phyloP scores from a whole-genome alignment of 768 basidiomycete genomes.

The Russula sp. region DNA sequence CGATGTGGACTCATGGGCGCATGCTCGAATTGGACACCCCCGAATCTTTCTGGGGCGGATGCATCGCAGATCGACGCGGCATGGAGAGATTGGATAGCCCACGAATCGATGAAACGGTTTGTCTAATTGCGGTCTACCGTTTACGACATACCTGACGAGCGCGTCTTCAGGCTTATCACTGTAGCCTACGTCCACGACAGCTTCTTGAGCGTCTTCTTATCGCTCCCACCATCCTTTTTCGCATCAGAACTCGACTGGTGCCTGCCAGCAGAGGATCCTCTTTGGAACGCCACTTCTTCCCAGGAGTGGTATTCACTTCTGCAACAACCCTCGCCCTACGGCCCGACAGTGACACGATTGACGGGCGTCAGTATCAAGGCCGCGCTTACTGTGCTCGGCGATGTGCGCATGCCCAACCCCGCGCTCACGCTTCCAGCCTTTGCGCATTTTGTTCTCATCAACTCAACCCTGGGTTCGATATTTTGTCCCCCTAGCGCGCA shows the following conservation, averaged over 20 bases:
- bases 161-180: conserved; percentile 12
- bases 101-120: conserved; percentile 47
- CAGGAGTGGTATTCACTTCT: conserved; percentile 41
- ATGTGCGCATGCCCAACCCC: conserved; percentile 10
- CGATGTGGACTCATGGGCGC: conserved; percentile 34
- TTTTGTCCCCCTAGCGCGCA: conserved; percentile 1
- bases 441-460: conserved; percentile 25
- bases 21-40: conserved; percentile 35
- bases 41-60: conserved; percentile 26
- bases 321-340: conserved; percentile 30
- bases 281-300: conserved; percentile 40
- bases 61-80: conserved; percentile 31
- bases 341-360: conserved; percentile 7
- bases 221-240: conserved; percentile 38
- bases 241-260: conserved; percentile 38
- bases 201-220: conserved; percentile 42
- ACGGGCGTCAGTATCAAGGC: conserved; percentile 15
- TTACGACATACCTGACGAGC: not conserved
- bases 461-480: conserved; percentile 22
- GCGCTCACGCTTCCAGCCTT: conserved; percentile 15
- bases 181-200: conserved; percentile 47
- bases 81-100: conserved; percentile 46
- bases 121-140: conserved; percentile 11
- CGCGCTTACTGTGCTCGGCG: conserved; percentile 17
- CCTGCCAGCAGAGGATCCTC: conserved; percentile 43